phyloP scores from a whole-genome alignment of 495 filamentous ascomycete genomes.

The Hypomontagnella monticulosa region DNA sequence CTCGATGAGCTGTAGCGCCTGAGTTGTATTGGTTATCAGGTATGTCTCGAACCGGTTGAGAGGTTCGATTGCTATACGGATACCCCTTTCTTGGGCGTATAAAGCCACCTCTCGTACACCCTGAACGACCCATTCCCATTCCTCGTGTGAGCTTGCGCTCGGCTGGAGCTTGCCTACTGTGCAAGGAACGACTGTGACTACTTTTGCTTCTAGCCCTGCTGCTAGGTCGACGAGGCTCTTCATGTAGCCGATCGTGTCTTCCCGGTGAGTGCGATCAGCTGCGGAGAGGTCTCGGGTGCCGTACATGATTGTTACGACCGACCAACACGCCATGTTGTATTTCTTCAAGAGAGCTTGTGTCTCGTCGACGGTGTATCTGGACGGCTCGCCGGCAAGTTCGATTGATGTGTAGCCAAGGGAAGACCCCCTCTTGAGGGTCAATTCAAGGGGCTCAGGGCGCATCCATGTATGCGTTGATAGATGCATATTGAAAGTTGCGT shows the following conservation, averaged over 20 bases:
- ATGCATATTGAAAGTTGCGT: slow-evolving; percentile 37
- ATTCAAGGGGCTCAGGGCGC: slow-evolving; percentile 45
- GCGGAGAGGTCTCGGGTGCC: slow-evolving; percentile 41
- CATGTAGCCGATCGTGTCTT: slow-evolving; percentile 42
- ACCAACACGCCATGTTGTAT: slow-evolving; percentile 41
- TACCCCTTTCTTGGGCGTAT: slow-evolving; percentile 27
- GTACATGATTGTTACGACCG: slow-evolving; percentile 42
- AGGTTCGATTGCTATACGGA: slow-evolving; percentile 41
- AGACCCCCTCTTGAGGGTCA: slow-evolving; percentile 36
- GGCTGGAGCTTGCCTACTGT: slow-evolving; percentile 44
- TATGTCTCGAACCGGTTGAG: slow-evolving; percentile 47
- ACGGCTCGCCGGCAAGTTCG: slow-evolving; percentile 47
- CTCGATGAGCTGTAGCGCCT: slow-evolving; percentile 37
- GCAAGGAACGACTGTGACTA: slow-evolving; percentile 41
- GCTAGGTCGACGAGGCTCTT: slow-evolving; percentile 39
- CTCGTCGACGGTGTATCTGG: slow-evolving; percentile 29
- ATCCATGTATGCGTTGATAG: slow-evolving; percentile 49
- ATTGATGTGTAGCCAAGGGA: slow-evolving; percentile 44
- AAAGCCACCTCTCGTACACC: slow-evolving; percentile 35
- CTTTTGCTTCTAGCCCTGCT: slow-evolving; percentile 38
- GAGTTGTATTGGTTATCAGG: slow-evolving; percentile 39
- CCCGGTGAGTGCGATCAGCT: slow-evolving; percentile 24
- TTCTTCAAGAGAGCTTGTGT: slow-evolving; percentile 37
- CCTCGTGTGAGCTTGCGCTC: slow-evolving; percentile 25
- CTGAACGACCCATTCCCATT: slow-evolving; percentile 46